Percentiles rank a stretch among this genome's conserved stretches.
Evolutionary conservation across 176 grass and related monocot species (phyloP).

Genomic region (Avena insularis): DNA sequence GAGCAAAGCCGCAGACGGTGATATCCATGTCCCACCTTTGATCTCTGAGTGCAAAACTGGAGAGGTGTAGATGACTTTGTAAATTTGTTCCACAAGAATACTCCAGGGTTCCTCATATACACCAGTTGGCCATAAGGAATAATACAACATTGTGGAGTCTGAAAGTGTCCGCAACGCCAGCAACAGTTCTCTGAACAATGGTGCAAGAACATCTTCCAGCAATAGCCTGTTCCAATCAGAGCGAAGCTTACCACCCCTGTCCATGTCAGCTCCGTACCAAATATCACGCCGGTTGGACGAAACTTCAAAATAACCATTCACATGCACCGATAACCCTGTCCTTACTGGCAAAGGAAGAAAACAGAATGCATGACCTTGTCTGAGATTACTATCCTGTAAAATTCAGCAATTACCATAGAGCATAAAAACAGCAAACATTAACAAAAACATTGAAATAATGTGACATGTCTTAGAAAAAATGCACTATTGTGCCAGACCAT

Average conservation of each 20-base stretch:
- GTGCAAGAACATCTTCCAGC: conserved; percentile 81
- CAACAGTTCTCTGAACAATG: conserved; percentile 81
- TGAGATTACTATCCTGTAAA: conserved; percentile 78
- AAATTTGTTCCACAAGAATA: conserved; percentile 87
- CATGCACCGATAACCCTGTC: conserved; percentile 89
- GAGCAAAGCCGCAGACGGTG: conserved; percentile 71
- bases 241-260: conserved; percentile 94
- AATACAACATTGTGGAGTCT: conserved; percentile 63
- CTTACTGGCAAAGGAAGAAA: conserved; percentile 95
- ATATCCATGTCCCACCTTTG: conserved; percentile 78
- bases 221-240: conserved; percentile 95
- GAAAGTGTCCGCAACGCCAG: conserved; percentile 57
- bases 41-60: conserved; percentile 80
- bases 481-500: conserved; percentile 13
- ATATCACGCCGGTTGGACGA: conserved; percentile 94
- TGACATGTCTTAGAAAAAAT: background rate
- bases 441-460: conserved; percentile 23
- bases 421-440: conserved; percentile 17
- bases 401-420: conserved; percentile 50
- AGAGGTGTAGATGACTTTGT: conserved; percentile 67
- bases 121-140: conserved; percentile 94
- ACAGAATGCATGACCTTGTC: conserved; percentile 89
- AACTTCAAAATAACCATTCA: conserved; percentile 99
- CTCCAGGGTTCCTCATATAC: conserved; percentile 89
- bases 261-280: conserved; percentile 99